These are phyloP conservation scores for Beauveria rudraprayagi DNA, from an alignment of 2,329 filamentous ascomycete species.

Conservation along the genomic window DNA sequence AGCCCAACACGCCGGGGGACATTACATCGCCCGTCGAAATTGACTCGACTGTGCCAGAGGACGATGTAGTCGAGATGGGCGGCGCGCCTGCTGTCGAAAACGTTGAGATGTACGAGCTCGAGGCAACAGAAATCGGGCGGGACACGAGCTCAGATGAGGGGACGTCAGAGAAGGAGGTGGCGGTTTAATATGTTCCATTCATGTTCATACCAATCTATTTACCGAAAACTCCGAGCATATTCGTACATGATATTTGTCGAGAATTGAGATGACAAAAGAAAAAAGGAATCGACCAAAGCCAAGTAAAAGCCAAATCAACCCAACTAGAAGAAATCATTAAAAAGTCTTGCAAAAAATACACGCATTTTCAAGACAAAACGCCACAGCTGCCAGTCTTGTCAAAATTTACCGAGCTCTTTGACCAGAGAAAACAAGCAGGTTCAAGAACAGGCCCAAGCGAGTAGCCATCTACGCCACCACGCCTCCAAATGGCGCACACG, in stretches of 20 bases:
- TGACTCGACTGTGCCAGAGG: conserved; percentile 26
- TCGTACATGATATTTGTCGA: conserved; percentile 9
- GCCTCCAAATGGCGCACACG: conserved; percentile 66
- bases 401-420: neutral
- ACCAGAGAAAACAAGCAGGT: neutral
- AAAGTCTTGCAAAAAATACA: neutral
- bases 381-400: neutral
- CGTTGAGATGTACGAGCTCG: neutral
- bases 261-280: conserved; percentile 11
- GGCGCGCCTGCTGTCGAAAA: neutral
- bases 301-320: neutral
- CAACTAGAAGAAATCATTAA: neutral
- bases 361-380: neutral
- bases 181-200: neutral
- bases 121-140: neutral
- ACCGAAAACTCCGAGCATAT: conserved; percentile 7
- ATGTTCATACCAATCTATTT: conserved; percentile 4
- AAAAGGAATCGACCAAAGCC: conserved; percentile 4
- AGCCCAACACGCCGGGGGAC: conserved; percentile 40
- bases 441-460: neutral
- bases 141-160: neutral
- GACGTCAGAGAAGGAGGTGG: neutral
- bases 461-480: conserved; percentile 35
- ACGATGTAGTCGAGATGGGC: neutral
- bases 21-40: conserved; percentile 48